phyloP scores from a whole-genome alignment of 2,329 filamentous ascomycete genomes.

The Ciborinia camelliae region DNA sequence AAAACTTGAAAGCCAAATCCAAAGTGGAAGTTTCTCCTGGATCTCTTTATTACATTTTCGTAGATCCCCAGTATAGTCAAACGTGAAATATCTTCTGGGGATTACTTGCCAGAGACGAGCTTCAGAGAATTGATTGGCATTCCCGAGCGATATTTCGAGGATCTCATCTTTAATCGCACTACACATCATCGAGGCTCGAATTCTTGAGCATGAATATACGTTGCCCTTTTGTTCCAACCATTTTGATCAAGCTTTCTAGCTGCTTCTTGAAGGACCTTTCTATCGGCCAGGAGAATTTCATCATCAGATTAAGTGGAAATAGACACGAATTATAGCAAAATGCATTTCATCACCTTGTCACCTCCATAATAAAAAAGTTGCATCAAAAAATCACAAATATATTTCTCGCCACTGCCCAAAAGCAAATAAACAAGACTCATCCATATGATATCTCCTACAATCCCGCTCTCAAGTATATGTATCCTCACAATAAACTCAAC shows the following conservation, averaged over 20 bases:
- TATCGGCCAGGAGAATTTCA: conserved; percentile 45
- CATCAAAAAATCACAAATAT: background rate
- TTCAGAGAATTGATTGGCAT: conserved; percentile 13
- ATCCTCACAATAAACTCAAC: no score
- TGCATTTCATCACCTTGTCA: conserved; percentile 41
- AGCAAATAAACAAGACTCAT: no score
- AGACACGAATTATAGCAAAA: conserved; percentile 50
- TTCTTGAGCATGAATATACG: conserved; percentile 45
- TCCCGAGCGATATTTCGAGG: conserved; percentile 49
- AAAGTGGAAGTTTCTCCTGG: conserved; percentile 38
- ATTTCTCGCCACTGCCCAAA: background rate
- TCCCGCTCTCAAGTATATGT: conserved; percentile 40
- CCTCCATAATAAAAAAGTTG: conserved; percentile 39
- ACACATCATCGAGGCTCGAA: conserved; percentile 47
- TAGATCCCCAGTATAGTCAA: conserved; percentile 37
- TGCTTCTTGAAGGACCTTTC: conserved; percentile 40
- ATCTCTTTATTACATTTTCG: conserved; percentile 41
- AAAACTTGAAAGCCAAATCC: conserved; percentile 38
- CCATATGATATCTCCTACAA: conserved; percentile 43
- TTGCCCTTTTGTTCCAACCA: conserved; percentile 51
- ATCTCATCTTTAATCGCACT: conserved; percentile 55
- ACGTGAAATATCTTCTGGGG: conserved; percentile 22
- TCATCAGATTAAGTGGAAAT: conserved; percentile 53
- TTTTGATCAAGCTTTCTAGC: conserved; percentile 44
- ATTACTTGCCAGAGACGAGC: background rate